Conservation (phyloP, 75 land plant genomes). For the Pseudotsuga menziesii region DNA sequence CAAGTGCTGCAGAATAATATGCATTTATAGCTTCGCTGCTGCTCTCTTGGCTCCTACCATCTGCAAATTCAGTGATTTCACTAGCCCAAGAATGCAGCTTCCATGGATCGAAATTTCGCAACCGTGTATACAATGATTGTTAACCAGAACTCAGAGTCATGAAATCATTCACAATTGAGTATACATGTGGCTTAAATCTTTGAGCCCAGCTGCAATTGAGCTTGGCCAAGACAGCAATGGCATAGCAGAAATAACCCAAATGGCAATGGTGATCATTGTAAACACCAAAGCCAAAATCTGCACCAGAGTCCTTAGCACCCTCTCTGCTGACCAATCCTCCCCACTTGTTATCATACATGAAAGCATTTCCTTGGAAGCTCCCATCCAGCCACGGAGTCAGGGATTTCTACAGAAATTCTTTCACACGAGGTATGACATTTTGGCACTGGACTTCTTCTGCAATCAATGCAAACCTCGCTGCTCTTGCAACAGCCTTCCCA, state of each 20-base stretch:
- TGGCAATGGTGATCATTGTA: slow-evolving; percentile 37
- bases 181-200: slow-evolving; percentile 18
- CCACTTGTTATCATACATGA: slow-evolving; percentile 25
- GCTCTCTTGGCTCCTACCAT: slow-evolving; percentile 96
- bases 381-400: slow-evolving; percentile 33
- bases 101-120: slow-evolving; percentile 81
- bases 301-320: slow-evolving; percentile 11
- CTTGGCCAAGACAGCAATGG: slow-evolving; percentile 35
- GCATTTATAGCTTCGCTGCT: slow-evolving; percentile 90
- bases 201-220: slow-evolving; percentile 52
- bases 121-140: slow-evolving; percentile 22
- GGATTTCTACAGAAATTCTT: slow-evolving; percentile 10
- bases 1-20: slow-evolving; percentile 80
- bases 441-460: slow-evolving; percentile 23
- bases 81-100: slow-evolving; percentile 96
- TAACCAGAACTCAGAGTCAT: slow-evolving; percentile 7
- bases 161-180: slow-evolving; percentile 20
- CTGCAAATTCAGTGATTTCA: slow-evolving; percentile 79
- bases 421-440: slow-evolving; percentile 1
- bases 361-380: slow-evolving; percentile 17
- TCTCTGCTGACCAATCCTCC: slow-evolving; percentile 19
- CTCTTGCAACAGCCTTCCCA: slow-evolving; percentile 26
- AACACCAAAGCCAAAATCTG: slow-evolving; percentile 29
- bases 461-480: slow-evolving; percentile 25
- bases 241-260: slow-evolving; percentile 32